A percentile compares a stretch with the other conserved stretches of the same genome.
phyloP scores from a whole-genome alignment of 441 rosid genomes.

The Gossypium schwendimanii region DNA sequence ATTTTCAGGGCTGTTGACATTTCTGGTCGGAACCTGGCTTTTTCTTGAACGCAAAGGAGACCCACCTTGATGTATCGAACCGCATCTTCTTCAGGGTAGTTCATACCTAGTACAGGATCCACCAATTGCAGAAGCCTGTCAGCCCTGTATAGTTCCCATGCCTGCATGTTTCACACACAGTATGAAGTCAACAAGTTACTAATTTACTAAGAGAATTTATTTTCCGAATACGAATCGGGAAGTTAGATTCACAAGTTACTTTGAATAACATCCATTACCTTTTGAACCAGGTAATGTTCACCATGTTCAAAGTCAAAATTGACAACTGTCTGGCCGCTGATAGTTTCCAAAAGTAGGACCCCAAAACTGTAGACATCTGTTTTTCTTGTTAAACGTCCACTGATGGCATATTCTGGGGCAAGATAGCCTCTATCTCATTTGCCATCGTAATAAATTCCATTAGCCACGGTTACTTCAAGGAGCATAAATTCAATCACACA shows the following conservation, averaged over 20 bases:
- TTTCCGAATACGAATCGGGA: background rate
- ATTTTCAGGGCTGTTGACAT: slow-evolving; percentile 39
- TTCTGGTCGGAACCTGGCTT: slow-evolving; percentile 34
- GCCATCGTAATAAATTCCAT: slow-evolving; percentile 17
- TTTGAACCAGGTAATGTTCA: slow-evolving; percentile 44
- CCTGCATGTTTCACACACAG: slow-evolving; percentile 25
- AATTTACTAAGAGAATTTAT: background rate
- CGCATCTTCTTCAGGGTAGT: slow-evolving; percentile 37
- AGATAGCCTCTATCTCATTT: slow-evolving; percentile 38
- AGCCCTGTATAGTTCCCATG: slow-evolving; percentile 38
- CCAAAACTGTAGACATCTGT: slow-evolving; percentile 42
- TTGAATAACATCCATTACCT: slow-evolving; percentile 25
- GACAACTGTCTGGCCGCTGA: slow-evolving; percentile 26
- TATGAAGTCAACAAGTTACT: background rate
- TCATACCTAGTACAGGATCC: slow-evolving; percentile 35
- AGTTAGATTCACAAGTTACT: background rate
- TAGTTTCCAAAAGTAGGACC: slow-evolving; percentile 33
- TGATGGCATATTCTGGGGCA: slow-evolving; percentile 43
- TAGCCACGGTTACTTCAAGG: slow-evolving; percentile 12
- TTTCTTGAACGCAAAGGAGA: slow-evolving; percentile 54
- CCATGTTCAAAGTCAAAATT: slow-evolving; percentile 34
- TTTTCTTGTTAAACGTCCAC: slow-evolving; percentile 35
- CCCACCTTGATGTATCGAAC: slow-evolving; percentile 38
- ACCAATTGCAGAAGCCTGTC: slow-evolving; percentile 24
- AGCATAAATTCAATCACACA: background rate